Conservation (phyloP, 148 eudicot species). For the Heliamphora exappendiculata region DNA sequence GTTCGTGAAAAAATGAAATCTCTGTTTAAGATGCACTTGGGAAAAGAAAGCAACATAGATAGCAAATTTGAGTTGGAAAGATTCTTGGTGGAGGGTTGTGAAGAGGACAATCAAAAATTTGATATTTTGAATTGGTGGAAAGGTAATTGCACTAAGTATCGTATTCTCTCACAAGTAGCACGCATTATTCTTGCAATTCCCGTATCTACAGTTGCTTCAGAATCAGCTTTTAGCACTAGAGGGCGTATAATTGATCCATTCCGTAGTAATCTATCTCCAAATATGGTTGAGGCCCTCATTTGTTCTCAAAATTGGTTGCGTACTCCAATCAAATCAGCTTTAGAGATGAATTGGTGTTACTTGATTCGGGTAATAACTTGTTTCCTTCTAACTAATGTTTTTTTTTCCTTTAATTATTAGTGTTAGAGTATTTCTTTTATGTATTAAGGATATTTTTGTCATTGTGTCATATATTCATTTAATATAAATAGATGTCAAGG, state of each 20-base stretch:
- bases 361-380: no score
- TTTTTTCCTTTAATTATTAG: no score
- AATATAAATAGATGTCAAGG: no score
- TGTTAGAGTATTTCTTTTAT: no score
- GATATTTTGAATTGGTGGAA: constrained; percentile 9
- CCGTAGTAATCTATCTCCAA: neutral
- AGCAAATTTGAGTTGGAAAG: neutral
- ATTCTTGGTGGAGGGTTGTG: neutral
- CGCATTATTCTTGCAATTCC: constrained; percentile 1
- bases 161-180: neutral
- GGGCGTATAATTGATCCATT: neutral
- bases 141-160: neutral
- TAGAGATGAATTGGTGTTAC: no score
- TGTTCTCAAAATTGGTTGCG: constrained; percentile 7
- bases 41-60: neutral
- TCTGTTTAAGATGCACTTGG: neutral
- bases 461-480: no score
- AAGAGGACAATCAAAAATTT: neutral
- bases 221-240: neutral
- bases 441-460: no score
- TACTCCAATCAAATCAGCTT: neutral
- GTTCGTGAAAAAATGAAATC: neutral
- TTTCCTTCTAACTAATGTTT: no score
- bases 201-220: neutral
- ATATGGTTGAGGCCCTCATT: neutral